A percentile compares a stretch with the other conserved stretches of the same genome.
These are phyloP conservation scores for Hyphopichia burtonii DNA, from an alignment of 1,139 yeast genomes.

Conservation along the genomic window DNA sequence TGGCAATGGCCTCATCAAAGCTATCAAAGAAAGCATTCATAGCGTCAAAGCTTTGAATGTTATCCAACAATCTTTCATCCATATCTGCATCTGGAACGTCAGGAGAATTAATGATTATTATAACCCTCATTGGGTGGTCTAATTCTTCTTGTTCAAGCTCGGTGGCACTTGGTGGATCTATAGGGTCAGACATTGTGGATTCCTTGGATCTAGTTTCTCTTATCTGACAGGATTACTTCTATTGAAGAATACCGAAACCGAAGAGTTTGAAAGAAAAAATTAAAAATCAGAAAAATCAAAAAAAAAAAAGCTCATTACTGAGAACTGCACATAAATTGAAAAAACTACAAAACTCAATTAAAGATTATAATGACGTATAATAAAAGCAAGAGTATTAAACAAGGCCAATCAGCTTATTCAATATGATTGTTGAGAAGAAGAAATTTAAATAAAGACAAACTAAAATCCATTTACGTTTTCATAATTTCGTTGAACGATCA, in stretches of 20 bases:
- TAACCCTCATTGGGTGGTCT: constrained; percentile 44
- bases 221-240: too few species aligned
- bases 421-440: not conserved
- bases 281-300: too few species aligned
- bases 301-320: not conserved
- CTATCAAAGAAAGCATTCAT: constrained; percentile 61
- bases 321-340: not conserved
- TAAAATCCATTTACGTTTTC: not conserved
- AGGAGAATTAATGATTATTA: constrained; percentile 39
- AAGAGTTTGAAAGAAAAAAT: not conserved
- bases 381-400: not conserved
- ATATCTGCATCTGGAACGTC: constrained; percentile 45
- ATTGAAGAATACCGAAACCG: not conserved
- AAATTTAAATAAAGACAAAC: not conserved
- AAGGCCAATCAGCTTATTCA: not conserved
- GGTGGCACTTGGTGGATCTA: constrained; percentile 7
- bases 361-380: not conserved
- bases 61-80: constrained; percentile 50
- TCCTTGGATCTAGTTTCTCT: not conserved
- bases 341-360: not conserved
- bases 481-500: constrained; percentile 2
- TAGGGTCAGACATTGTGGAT: constrained; percentile 9
- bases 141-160: constrained; percentile 26
- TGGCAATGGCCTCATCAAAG: constrained; percentile 59
- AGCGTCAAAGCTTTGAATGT: constrained; percentile 45